Conservation (phyloP, 306 rosid genomes). For the Trifolium subterraneum region DNA sequence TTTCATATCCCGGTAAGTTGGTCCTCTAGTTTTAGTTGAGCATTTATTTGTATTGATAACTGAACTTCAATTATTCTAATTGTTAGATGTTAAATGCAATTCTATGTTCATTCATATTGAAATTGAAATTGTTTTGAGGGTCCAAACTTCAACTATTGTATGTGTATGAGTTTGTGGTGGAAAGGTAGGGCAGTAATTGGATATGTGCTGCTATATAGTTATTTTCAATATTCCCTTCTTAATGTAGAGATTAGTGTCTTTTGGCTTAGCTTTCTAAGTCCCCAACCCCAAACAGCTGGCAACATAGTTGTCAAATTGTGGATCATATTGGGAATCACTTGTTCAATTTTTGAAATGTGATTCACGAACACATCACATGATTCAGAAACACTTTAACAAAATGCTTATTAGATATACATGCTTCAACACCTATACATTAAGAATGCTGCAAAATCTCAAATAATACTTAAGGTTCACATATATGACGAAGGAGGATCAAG, state of each 20-base stretch:
- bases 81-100: slow-evolving; percentile 21
- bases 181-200: slow-evolving; percentile 22
- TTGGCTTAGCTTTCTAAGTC: slow-evolving; percentile 21
- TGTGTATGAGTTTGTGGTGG: slow-evolving; percentile 11
- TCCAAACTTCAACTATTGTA: slow-evolving; percentile 14
- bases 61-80: slow-evolving; percentile 19
- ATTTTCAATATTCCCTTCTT: slow-evolving; percentile 24
- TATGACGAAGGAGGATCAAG: neutral
- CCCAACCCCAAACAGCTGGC: slow-evolving; percentile 6
- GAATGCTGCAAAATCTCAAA: slow-evolving; percentile 6
- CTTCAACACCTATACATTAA: slow-evolving; percentile 7
- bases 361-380: neutral
- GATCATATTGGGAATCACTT: neutral
- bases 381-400: slow-evolving; percentile 1
- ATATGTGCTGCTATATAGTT: slow-evolving; percentile 7
- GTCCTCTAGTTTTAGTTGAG: slow-evolving; percentile 24
- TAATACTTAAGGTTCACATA: neutral
- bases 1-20: slow-evolving; percentile 75
- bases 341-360: neutral
- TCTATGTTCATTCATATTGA: slow-evolving; percentile 10
- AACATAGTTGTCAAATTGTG: slow-evolving; percentile 29
- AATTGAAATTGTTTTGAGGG: slow-evolving; percentile 15
- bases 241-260: slow-evolving; percentile 13
- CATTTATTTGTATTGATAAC: slow-evolving; percentile 29
- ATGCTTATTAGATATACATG: slow-evolving; percentile 8